A percentile compares a stretch with the other conserved stretches of the same genome.
Evolutionary conservation across 1,284 basidiomycete genomes (phyloP).

Genomic region (Rhodotorula sp.): DNA sequence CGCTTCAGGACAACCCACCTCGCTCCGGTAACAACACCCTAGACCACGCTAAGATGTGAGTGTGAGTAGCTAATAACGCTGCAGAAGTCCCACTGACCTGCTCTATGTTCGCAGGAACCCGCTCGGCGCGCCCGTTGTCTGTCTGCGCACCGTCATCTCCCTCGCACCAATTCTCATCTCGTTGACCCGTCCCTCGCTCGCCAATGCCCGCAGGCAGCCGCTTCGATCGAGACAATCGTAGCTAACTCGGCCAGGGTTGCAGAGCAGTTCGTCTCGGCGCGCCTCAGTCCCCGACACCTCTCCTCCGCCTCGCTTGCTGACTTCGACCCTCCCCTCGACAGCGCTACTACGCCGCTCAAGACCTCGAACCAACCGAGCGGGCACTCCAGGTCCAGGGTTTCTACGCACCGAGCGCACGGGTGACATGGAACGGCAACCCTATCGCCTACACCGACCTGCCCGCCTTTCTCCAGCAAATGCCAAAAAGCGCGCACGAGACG

Average conservation of each 20-base stretch:
- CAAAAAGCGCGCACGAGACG: slow-evolving; percentile 62
- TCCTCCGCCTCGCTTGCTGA: background rate
- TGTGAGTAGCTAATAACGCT: background rate
- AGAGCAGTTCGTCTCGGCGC: slow-evolving; percentile 25
- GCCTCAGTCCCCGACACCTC: background rate
- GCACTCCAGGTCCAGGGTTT: slow-evolving; percentile 63
- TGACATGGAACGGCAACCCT: slow-evolving; percentile 82
- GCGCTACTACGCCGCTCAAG: slow-evolving; percentile 34
- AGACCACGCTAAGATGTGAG: background rate
- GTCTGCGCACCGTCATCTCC: background rate
- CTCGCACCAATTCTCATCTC: background rate
- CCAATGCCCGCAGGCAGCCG: slow-evolving; percentile 1
- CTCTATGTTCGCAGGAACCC: slow-evolving; percentile 6
- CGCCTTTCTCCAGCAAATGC: slow-evolving; percentile 42
- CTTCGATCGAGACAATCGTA: slow-evolving; percentile 24
- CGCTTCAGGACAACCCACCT: background rate
- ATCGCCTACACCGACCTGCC: slow-evolving; percentile 66
- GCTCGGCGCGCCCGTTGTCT: slow-evolving; percentile 12
- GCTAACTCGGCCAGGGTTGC: slow-evolving; percentile 22
- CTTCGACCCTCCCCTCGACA: background rate
- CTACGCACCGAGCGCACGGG: slow-evolving; percentile 68
- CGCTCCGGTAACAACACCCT: background rate
- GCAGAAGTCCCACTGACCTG: background rate
- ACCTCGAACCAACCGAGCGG: slow-evolving; percentile 9
- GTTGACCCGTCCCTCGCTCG: background rate